Conservation (phyloP, 352 stramenopile genomes). For the Phytophthora rubi region DNA sequence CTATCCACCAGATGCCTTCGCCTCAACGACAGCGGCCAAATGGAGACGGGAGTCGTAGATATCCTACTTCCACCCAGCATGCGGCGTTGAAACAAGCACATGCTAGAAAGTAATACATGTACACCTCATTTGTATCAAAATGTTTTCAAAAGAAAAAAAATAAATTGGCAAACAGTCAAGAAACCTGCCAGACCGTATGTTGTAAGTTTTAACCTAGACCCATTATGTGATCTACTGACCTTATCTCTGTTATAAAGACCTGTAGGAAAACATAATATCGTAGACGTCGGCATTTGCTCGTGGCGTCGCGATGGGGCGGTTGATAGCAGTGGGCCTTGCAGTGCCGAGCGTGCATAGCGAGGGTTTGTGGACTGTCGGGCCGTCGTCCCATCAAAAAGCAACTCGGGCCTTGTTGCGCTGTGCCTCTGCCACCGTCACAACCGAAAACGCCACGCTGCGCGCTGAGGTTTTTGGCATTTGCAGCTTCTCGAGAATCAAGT, state of each 20-base stretch:
- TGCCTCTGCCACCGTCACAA: conserved; percentile 34
- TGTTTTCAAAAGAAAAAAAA: not conserved
- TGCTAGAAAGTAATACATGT: conserved; percentile 3
- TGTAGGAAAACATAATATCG: conserved; percentile 5
- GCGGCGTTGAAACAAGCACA: conserved; percentile 1
- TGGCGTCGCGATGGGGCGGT: conserved; percentile 30
- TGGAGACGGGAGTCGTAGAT: too few species aligned
- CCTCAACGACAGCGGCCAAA: too few species aligned
- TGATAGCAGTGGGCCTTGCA: conserved; percentile 31
- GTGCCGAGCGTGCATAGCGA: conserved; percentile 22
- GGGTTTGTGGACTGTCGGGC: conserved; percentile 26
- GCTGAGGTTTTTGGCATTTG: not conserved
- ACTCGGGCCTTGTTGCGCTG: conserved; percentile 6
- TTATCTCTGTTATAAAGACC: not conserved
- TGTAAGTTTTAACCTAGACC: not conserved
- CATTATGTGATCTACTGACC: not conserved
- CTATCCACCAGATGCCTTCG: conserved; percentile 23
- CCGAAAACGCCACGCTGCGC: conserved; percentile 39
- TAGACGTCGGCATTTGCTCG: conserved; percentile 1
- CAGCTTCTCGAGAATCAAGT: conserved; percentile 14
- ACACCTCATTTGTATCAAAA: not conserved
- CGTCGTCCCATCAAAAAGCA: conserved; percentile 28
- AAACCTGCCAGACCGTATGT: conserved; percentile 11
- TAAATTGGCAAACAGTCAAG: conserved; percentile 11
- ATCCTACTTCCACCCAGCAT: not conserved